Evolutionary conservation across 2,329 filamentous ascomycete species (phyloP), one percentile per base, ranked within the genome.

Genomic region (Paecilomyces sp.): DNA sequence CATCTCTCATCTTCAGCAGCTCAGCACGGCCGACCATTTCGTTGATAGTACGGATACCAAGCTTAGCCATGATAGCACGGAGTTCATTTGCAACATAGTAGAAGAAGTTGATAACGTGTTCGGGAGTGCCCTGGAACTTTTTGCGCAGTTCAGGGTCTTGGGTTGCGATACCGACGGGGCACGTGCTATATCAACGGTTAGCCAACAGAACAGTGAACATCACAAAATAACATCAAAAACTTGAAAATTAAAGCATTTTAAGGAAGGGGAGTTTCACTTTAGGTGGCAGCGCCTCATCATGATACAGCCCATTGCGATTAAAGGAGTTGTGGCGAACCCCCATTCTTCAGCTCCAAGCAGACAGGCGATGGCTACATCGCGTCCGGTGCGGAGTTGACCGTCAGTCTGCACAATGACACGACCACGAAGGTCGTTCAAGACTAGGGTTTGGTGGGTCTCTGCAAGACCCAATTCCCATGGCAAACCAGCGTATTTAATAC

Each of bases 61-160:
- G 86, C 78, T 90, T 91, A 56, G 93, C 92, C 93, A 97, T 97
- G 77, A 97, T 96, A 36, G 92, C 91, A 72, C 93, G 88, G 60
- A 97, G 85, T 80, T 97, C 93, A 72, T 97, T 97, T 67, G 93
- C 90, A 57, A 97, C 84, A 71, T 97, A 97, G 80, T 97, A 97
- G 80, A 96, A 96, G 82, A 97, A 97, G 83, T 97, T 97, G 77
- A 97, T 97, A 60, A 96, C 92, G 68, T 97, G 91, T 79, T 97
- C 93, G 11, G 93, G 92, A 0, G 91, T 92, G 63, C 93, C 93
- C 66, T 87, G 82, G 77, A 97, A 97, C 79, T 97, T 97, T 83
- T 92, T 90, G 62, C 93, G 86, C 1, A 97, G 83, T 72, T 93
- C 89, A n/a, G 92, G 92, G 68, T 97, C 92, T 72, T 97, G 93